Conservation (phyloP, 129 eudicot genomes). For the Helichrysum umbraculigerum region DNA sequence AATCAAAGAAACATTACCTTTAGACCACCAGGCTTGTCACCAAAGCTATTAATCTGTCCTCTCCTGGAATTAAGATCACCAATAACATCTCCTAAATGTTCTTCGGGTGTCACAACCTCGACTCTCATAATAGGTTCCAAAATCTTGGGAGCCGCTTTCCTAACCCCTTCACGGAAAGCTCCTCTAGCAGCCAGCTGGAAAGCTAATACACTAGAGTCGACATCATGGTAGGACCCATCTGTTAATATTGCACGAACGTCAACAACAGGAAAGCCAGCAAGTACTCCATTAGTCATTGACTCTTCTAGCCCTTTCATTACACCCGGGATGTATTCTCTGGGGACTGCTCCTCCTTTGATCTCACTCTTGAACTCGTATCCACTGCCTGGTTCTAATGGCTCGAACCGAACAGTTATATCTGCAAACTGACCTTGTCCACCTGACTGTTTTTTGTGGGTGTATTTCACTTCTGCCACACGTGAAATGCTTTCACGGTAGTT, state of each 20-base stretch:
- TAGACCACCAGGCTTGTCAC: conserved; percentile 97
- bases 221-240: conserved; percentile 94
- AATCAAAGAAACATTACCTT: conserved; percentile 55
- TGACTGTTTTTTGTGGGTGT: conserved; percentile 90
- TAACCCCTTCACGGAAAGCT: conserved; percentile 83
- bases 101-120: conserved; percentile 97
- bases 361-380: conserved; percentile 96
- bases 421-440: conserved; percentile 98
- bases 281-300: conserved; percentile 76
- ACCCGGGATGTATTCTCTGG: conserved; percentile 90
- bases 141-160: conserved; percentile 81
- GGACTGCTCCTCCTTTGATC: conserved; percentile 94
- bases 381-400: conserved; percentile 81
- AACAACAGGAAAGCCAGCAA: conserved; percentile 93
- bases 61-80: conserved; percentile 97
- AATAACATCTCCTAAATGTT: conserved; percentile 96
- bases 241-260: conserved; percentile 86
- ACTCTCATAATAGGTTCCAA: conserved; percentile 94
- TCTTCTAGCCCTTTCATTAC: conserved; percentile 95
- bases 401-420: conserved; percentile 74
- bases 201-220: conserved; percentile 90
- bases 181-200: conserved; percentile 97
- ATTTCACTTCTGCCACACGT: conserved; percentile 65
- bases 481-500: conserved; percentile 96
- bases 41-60: conserved; percentile 92